Evolutionary conservation across 345 rosid species (phyloP).

Genomic region (Draba incana): DNA sequence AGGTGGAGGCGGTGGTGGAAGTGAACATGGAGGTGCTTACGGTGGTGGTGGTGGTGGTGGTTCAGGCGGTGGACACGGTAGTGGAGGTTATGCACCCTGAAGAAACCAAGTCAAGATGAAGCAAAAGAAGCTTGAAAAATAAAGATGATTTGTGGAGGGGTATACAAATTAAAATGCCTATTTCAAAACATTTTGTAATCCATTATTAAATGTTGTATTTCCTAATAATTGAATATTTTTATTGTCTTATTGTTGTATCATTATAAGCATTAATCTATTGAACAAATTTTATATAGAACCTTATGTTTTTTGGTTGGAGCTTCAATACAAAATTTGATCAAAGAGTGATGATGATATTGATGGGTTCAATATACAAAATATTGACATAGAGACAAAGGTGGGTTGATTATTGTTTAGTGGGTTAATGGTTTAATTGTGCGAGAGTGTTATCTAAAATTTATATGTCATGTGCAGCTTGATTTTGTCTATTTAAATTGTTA

Average conservation of each 20-base stretch:
- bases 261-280: constrained; percentile 1
- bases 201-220: constrained; percentile 36
- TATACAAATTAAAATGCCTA: constrained; percentile 38
- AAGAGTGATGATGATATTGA: no score
- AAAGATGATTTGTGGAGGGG: constrained; percentile 37
- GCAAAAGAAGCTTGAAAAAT: constrained; percentile 20
- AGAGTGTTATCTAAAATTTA: no score
- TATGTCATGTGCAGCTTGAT: no score
- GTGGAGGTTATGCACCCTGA: constrained; percentile 48
- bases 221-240: constrained; percentile 31
- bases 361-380: no score
- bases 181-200: constrained; percentile 38
- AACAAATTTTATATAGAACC: neutral
- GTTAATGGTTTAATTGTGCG: no score
- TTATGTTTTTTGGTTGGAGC: constrained; percentile 15
- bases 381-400: no score
- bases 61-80: constrained; percentile 46
- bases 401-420: no score
- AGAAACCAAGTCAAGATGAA: constrained; percentile 15
- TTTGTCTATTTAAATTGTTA: no score
- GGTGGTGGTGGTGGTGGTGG: constrained; percentile 44
- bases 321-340: constrained; percentile 21
- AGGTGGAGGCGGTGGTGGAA: constrained; percentile 36
- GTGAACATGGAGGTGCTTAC: constrained; percentile 29
- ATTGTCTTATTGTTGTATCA: constrained; percentile 14